Evolutionary conservation across 345 rosid genomes (phyloP), one percentile per base, ranked within the genome.

Genomic region (Leavenworthia alabamica): DNA sequence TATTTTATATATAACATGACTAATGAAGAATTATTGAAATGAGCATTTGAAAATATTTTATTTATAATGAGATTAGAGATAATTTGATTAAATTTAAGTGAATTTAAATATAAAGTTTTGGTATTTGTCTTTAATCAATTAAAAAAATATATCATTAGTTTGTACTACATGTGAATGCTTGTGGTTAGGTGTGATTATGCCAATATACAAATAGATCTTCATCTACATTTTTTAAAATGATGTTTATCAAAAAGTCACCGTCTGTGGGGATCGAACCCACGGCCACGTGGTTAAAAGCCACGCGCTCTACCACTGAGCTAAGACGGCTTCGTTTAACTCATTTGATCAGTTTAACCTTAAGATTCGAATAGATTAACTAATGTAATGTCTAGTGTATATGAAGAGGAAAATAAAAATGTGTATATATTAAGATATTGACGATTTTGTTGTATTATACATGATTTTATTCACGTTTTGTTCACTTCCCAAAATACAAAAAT

Each of bases 231-330:
- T n/a, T n/a, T n/a, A n/a, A n/a, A n/a, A n/a, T n/a, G n/a, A n/a
- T n/a, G n/a, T n/a, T 22, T 22, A 22, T 22, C 3, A 22, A 22
- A 22, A 22, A 22, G n/a, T 3, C 83, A 88, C 88, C 88, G 82
- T 75, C 88, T 80, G 86, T 82, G 88, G 88, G 87, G 75, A 73
- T 82, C 86, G 88, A 85, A 85, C 88, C 86, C 91, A 81, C 88
- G 88, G 72, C 88, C 86, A 85, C 91, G 65, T 77, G 84, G 81
- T 82, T 82, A 82, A 82, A 85, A 85, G 86, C 82, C 88, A 82
- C 60, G 82, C 88, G 88, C 88, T 85, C 85, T 85, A 80, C 85
- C 88, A 16, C 85, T 84, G 82, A 84, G 90, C 90, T 78, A 84
- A 80, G 83, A 75, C 79, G 86, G 83, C 80, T 20, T 2, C 1